Base-by-base conservation (phyloP, 352 stramenopile species). In the Saprolegnia parasitica region DNA sequence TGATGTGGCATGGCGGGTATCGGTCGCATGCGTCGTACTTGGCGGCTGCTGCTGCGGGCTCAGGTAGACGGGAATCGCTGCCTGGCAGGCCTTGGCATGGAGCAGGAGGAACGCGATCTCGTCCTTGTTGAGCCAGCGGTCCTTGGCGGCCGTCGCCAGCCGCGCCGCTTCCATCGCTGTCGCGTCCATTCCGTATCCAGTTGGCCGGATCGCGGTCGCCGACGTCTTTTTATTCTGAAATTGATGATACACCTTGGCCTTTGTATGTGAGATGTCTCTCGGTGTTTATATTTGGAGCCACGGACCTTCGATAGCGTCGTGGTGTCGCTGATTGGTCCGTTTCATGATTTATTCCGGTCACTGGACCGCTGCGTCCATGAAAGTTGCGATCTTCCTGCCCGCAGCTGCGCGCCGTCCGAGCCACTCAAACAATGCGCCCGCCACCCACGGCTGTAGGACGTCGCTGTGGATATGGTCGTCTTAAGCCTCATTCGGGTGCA, bases 71-170 rank as follows among this genome's bases (percentile, higher is more conserved):
- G 81, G 52, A 21, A 60, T 60, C 13, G 20, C 24, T 4, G 11
- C 52, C 11, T n/a, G 13, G 81, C 4, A 90, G 65, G 6, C 72
- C 83, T 75, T 24, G 71, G 47, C 50, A 76, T 77, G 72, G 80
- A 74, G 72, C 56, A 95, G 74, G 50, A 95, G 71, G 60, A 93
- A 91, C 23, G 82, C 70, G 40, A 95, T 68, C 63, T 95, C 87
- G 67, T 93, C 87, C 71, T 95, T 95, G 50, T 90, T 80, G 26
- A 95, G 81, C 87, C 87, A 95, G 42, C 87, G 81, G 32, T 70
- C 63, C 24, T 26, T 21, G 4, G 63, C 63, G 20, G 63, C 63
- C 6, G 37, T 18, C 39, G 32, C n/a, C 5, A 70, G 54, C 29
- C 47, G 49, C 21, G 47, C 37, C 8, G 63, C 50, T 61, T 70